These are phyloP conservation scores for Ambispora gerdemannii DNA, from an alignment of 192 early-diverging fungal species.

Conservation along the genomic window DNA sequence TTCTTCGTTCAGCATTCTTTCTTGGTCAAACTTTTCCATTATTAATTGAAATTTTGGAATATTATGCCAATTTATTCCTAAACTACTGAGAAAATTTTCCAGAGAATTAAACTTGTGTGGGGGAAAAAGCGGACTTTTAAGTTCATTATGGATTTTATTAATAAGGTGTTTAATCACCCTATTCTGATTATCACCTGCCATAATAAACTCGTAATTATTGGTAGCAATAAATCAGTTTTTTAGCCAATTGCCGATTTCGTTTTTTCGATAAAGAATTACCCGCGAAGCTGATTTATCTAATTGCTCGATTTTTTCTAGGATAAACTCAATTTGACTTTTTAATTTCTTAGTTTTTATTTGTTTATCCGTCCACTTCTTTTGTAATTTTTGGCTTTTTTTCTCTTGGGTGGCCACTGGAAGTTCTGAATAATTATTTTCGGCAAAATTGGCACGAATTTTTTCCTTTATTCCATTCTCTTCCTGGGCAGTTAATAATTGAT, in stretches of 20 bases:
- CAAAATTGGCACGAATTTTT: background rate
- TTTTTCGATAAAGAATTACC: constrained; percentile 11
- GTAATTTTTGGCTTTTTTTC: background rate
- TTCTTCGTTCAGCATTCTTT: constrained; percentile 1
- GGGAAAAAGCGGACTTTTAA: background rate
- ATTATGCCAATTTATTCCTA: constrained; percentile 10
- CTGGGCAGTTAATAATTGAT: background rate
- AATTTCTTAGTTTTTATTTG: constrained; percentile 1
- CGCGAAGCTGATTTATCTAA: constrained; percentile 2
- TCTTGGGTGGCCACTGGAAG: background rate
- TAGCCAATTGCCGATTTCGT: constrained; percentile 11
- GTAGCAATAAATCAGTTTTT: constrained; percentile 9
- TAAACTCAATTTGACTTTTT: constrained; percentile 9
- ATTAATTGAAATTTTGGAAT: constrained; percentile 5
- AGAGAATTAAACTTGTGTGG: background rate
- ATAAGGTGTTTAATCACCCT: background rate
- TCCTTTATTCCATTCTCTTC: constrained; percentile 1
- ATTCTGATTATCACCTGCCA: constrained; percentile 6
- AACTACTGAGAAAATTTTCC: constrained; percentile 1
- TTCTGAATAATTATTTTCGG: background rate
- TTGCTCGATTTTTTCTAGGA: background rate
- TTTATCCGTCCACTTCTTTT: background rate
- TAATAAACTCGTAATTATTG: constrained; percentile 7
- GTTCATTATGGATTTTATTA: constrained; percentile 12
- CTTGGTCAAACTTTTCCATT: constrained; percentile 8